Evolutionary conservation across 306 rosid genomes (phyloP).

Genomic region (Hylodesmum podocarpum): DNA sequence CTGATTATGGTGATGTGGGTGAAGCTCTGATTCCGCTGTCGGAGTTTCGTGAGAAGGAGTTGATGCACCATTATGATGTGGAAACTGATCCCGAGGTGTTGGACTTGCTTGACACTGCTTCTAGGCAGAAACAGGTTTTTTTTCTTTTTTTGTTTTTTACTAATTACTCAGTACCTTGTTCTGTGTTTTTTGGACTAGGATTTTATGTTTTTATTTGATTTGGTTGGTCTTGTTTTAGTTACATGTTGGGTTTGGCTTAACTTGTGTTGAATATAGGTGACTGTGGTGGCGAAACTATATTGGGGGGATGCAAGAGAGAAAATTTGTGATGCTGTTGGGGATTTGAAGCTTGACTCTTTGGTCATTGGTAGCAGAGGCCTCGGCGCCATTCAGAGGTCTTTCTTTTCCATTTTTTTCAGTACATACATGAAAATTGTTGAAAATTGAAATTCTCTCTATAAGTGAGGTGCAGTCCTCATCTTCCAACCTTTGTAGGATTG

Average conservation of each 20-base stretch:
- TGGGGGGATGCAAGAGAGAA: constrained; percentile 66
- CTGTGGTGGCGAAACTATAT: constrained; percentile 47
- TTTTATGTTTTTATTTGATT: not conserved
- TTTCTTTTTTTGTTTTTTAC: not conserved
- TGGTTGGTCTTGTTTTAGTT: not conserved
- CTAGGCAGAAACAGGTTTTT: constrained; percentile 46
- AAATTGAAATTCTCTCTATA: too few relatives aligned
- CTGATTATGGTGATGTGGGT: constrained; percentile 11
- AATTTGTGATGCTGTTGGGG: constrained; percentile 35
- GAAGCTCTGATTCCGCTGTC: constrained; percentile 52
- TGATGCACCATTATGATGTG: constrained; percentile 34
- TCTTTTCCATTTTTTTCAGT: not conserved
- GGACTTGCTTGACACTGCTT: constrained; percentile 46
- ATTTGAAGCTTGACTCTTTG: constrained; percentile 50
- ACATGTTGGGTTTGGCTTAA: not conserved
- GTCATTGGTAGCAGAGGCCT: constrained; percentile 66
- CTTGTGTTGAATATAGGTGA: constrained; percentile 32
- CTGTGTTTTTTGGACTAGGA: not conserved
- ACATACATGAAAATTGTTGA: not conserved
- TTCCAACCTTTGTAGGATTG: too few relatives aligned
- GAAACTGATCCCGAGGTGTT: constrained; percentile 46
- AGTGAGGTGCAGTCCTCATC: too few relatives aligned
- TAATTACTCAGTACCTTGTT: not conserved
- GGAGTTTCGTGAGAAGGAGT: constrained; percentile 53
- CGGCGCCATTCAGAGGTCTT: constrained; percentile 50